Conservation (phyloP, 2,329 filamentous ascomycete species). For the Albifimbria verrucaria region DNA sequence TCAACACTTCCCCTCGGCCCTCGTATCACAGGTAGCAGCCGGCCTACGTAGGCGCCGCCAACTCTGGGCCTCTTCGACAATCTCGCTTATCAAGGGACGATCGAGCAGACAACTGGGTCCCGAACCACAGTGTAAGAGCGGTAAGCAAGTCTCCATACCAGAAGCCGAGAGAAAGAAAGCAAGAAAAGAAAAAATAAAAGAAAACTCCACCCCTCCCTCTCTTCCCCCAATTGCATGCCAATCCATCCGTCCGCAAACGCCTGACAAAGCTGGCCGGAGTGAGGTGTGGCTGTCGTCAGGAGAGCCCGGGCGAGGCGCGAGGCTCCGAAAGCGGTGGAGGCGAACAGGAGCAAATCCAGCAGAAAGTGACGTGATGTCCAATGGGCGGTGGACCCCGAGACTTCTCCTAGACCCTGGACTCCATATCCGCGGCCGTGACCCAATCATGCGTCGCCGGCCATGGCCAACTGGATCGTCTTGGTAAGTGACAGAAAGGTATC, state of each 20-base stretch:
- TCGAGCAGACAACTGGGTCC: too few relatives aligned
- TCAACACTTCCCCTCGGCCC: too few relatives aligned
- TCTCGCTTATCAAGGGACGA: too few relatives aligned
- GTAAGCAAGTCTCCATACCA: too few relatives aligned
- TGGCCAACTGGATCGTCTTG: too few relatives aligned
- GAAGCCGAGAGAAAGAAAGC: neutral
- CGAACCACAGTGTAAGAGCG: too few relatives aligned
- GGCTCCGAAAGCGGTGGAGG: slow-evolving; percentile 27
- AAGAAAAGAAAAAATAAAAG: neutral
- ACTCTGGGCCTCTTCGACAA: too few relatives aligned
- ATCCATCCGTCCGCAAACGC: slow-evolving; percentile 15
- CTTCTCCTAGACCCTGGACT: neutral
- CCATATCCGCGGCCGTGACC: neutral
- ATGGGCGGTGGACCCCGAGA: slow-evolving; percentile 3
- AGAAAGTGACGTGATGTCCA: slow-evolving; percentile 1
- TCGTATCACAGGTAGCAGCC: too few relatives aligned
- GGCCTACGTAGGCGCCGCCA: too few relatives aligned
- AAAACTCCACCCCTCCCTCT: neutral
- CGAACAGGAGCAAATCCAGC: neutral
- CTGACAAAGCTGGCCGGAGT: neutral
- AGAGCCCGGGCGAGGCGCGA: slow-evolving; percentile 13
- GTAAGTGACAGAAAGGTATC: too few relatives aligned
- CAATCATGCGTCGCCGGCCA: too few relatives aligned
- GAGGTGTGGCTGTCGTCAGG: slow-evolving; percentile 17
- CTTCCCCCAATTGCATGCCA: neutral